phyloP scores from a whole-genome alignment of 495 filamentous ascomycete genomes.

The Usnea hakonensis region DNA sequence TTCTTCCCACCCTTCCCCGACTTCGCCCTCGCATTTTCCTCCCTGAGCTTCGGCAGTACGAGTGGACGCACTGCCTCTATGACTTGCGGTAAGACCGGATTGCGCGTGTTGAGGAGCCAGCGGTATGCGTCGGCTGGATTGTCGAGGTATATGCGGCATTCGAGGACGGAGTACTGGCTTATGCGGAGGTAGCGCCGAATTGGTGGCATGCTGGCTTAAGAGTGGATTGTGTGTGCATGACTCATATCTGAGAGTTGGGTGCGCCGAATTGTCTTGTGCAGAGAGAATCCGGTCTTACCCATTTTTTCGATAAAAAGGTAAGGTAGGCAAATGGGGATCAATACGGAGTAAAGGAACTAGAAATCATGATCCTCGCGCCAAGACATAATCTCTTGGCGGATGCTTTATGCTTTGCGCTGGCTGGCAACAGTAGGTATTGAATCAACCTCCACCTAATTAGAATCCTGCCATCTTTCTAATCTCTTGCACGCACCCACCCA shows the following conservation, averaged over 20 bases:
- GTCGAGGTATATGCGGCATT: constrained; percentile 91
- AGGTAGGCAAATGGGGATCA: too few relatives aligned
- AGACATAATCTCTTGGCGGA: too few relatives aligned
- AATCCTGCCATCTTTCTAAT: too few relatives aligned
- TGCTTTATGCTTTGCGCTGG: too few relatives aligned
- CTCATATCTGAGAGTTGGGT: neutral
- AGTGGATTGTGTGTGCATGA: neutral
- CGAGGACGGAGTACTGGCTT: constrained; percentile 80
- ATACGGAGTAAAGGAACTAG: too few relatives aligned
- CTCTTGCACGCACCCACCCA: too few relatives aligned
- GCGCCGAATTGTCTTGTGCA: neutral
- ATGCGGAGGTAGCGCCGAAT: constrained; percentile 71
- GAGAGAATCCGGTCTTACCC: too few relatives aligned
- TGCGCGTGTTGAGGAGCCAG: constrained; percentile 72
- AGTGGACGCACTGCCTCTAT: constrained; percentile 75
- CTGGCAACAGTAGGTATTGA: too few relatives aligned
- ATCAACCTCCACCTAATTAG: too few relatives aligned
- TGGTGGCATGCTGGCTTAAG: constrained; percentile 50
- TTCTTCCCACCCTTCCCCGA: constrained; percentile 50
- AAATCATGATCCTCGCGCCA: too few relatives aligned
- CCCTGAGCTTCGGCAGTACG: constrained; percentile 80
- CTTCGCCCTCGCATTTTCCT: constrained; percentile 57
- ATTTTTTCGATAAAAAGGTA: too few relatives aligned
- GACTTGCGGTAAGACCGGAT: constrained; percentile 69
- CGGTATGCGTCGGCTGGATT: constrained; percentile 67